Evolutionary conservation across 129 eudicot genomes (phyloP), one percentile per base, ranked within the genome.

Genomic region (Logfia minima): DNA sequence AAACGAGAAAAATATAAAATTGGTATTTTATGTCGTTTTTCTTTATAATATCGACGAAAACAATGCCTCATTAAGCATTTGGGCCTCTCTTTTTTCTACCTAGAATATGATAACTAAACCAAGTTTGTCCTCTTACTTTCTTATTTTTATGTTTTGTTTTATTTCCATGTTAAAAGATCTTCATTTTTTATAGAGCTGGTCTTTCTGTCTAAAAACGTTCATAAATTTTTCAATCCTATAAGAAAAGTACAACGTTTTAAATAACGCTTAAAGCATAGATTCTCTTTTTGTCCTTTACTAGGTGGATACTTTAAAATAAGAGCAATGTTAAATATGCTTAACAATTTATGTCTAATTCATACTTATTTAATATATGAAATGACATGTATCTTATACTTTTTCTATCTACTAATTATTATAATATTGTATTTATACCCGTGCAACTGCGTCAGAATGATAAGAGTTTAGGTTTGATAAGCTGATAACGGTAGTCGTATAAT

Each of bases 101-200:
- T 66, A 65, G 70, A 65, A 65, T 32, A 65, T 65, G 14, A 28
- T 8, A 72, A 55, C 53, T 28, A 72, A 72, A 72, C 21, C 21
- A 72, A 32, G 52, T 72, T 72, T 72, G 76, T 72, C 76, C 21
- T n/a, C 31, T 31, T 55, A 31, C 66, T 4, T n/a, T n/a, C n/a
- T n/a, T n/a, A n/a, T n/a, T n/a, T n/a, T 29, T 16, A 19, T 51
- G 32, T 32, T 72, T 53, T 72, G 66, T 55, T 55, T 26, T 72
- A 55, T 72, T 31, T 9, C 56, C 23, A 51, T 17, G 5, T 31
- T n/a, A 17, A 31, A 3, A 71, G 26, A 53, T 62, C 37, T 23
- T 62, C 7, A 65, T 65, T 65, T 17, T 29, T 17, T 55, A 55
- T 26, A 26, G 8, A 63, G n/a, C 6, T 13, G 16, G 17, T 18